Conservation (phyloP, 2,329 filamentous ascomycete species). For the Calonectria pseudoreteaudii region DNA sequence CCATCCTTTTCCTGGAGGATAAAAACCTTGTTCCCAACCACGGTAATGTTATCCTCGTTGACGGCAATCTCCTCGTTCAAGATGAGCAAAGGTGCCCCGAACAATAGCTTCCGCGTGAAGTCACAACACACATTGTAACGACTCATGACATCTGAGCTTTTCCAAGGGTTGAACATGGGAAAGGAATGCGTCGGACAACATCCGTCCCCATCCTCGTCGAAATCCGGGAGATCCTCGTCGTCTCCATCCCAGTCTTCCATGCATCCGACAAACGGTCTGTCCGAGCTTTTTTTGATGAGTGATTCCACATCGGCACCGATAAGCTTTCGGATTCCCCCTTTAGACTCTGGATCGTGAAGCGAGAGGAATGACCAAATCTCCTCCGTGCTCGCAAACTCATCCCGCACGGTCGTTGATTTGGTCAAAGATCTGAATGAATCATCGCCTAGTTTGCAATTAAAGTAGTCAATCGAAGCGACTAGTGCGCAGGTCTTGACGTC, state of each 20-base stretch:
- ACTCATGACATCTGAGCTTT: slow-evolving; percentile 2
- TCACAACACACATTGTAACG: slow-evolving; percentile 6
- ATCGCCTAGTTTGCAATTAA: slow-evolving; percentile 12
- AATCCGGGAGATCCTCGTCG: background rate
- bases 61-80: slow-evolving; percentile 10
- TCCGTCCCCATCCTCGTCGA: slow-evolving; percentile 12
- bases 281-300: background rate
- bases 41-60: background rate
- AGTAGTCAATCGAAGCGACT: slow-evolving; percentile 13
- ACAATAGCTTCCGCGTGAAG: background rate
- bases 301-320: background rate
- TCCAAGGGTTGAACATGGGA: slow-evolving; percentile 23
- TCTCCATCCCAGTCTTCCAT: slow-evolving; percentile 19
- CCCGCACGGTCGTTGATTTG: background rate
- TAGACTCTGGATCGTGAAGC: background rate
- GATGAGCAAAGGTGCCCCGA: slow-evolving; percentile 8
- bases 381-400: background rate
- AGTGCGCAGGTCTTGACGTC: slow-evolving; percentile 11
- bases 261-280: background rate
- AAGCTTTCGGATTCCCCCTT: background rate
- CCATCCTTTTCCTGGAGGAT: background rate
- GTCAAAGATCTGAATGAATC: slow-evolving; percentile 1
- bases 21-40: slow-evolving; percentile 7
- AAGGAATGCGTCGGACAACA: slow-evolving; percentile 16
- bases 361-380: slow-evolving; percentile 10